Evolutionary conservation across 2,329 filamentous ascomycete genomes (phyloP), one percentile per base, ranked within the genome.

Genomic region (Colletotrichum sp.): DNA sequence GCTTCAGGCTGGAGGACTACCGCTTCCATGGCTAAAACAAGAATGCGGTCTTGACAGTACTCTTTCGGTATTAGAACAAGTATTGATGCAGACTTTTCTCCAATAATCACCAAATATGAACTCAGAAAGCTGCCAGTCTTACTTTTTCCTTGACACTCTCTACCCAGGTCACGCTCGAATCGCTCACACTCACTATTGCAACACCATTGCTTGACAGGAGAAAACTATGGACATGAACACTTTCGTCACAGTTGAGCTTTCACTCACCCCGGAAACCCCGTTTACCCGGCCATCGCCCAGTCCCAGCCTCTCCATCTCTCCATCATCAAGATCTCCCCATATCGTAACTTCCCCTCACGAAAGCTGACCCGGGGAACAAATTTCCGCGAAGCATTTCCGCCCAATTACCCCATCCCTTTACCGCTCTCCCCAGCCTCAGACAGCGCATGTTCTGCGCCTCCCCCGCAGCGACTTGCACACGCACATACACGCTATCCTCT

Each of bases 341-440:
- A 6, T 30, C 55, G 0, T 2, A 52, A 3, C 59, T 26, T 62
- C 57, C 57, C 68, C 36, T 63, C 57, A n/a, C 26, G 7, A 28
- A 66, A 26, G 18, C 6, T 13, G 3, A 63, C 52, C 68, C 36
- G 57, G 24, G 26, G 8, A 15, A 62, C 36, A 70, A 34, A 62
- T 70, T n/a, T 70, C 68, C 68, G 66, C 68, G 57, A 68, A 68
- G 66, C 66, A 68, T 59, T 68, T 28, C 66, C 52, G 21, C 15
- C 55, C 15, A 60, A 16, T 34, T 62, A 49, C 55, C 34, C 16
- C 71, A 52, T 24, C 57, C 36, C 18, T 36, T 67, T 26, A n/a
- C 21, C 44, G 18, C 52, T 34, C 28, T 44, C 68, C 32, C 62
- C 69, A 72, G 60, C 52, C 62, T 66, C 44, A 39, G 30, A 64